Conservation (phyloP, 208 protist genomes). For the Leishmania guyanensis region DNA sequence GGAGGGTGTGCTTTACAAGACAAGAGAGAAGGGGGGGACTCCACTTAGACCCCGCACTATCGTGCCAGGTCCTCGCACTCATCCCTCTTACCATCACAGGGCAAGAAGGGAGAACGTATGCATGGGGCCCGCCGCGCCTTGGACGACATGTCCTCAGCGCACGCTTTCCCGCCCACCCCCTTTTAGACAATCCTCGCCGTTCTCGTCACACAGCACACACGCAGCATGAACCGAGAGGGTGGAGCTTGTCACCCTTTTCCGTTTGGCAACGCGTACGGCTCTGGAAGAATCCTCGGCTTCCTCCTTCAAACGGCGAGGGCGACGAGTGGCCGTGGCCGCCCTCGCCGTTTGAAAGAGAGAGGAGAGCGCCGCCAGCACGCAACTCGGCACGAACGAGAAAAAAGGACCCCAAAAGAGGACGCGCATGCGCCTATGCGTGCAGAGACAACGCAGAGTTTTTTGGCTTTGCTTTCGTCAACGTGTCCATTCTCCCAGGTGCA, state of each 20-base stretch:
- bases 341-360: neutral
- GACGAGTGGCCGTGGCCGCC: too few species aligned
- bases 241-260: neutral
- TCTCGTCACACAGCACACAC: neutral
- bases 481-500: neutral
- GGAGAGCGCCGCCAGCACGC: too few species aligned
- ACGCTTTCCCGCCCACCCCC: neutral
- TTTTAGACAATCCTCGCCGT: neutral
- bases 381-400: neutral
- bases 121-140: neutral
- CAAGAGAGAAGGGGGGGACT: neutral
- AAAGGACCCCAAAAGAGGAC: neutral
- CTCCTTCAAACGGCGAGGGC: too few species aligned
- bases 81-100: neutral
- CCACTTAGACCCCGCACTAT: neutral
- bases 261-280: neutral
- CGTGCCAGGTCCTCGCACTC: neutral
- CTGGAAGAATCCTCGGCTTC: neutral
- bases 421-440: neutral
- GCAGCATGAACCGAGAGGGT: neutral
- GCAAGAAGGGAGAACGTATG: too few species aligned
- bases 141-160: neutral
- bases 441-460: neutral
- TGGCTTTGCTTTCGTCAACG: neutral
- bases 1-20: neutral